Base-by-base conservation (phyloP, 1,284 basidiomycete genomes). In the Heterobasidion occidentale region DNA sequence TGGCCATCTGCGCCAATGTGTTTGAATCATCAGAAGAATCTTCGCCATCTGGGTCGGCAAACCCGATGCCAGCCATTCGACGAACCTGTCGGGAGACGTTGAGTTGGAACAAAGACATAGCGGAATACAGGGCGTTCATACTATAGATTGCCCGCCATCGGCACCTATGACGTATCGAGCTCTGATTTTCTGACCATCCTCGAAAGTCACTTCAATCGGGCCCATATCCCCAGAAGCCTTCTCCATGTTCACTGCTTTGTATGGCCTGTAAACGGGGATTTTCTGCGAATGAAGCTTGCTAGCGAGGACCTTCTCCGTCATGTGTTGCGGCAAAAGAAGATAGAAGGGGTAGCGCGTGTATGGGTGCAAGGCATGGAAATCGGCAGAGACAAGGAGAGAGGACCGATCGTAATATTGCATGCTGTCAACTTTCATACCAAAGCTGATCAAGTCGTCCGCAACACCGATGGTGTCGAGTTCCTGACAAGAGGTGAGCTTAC, bases 111-210 rank as follows among this genome's bases (percentile, higher is more conserved):
- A 27, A 27, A 27, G 27, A 27, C 27, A 27, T 27, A 5, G 27
- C 5, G 33, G 9, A 17, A 12, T 20, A 19, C 17, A 20, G n/a
- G 35, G 19, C 57, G 63, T 7, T 60, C 79, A 60, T 62, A 80
- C 83, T 15, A 68, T 65, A 2, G 83, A 84, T 53, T 66, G 71
- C 15, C 76, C 69, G n/a, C 83, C 82, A 64, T 84, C 81, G 11
- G 82, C 80, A 45, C 78, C 81, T 35, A 84, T 62, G 1, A 83
- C 74, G 61, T 79, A 80, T 33, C 69, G 71, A 9, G 80, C 69
- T 1, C 67, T 71, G 35, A 83, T 65, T 11, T 70, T 65, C 53
- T 73, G 70, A 0, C 80, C 80, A 38, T 74, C 72, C 35, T 82
- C 79, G 58, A 85, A 83, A 0, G 62, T 55, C 6, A 80, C 79